Base-by-base conservation (phyloP, 257 asterid genomes). In the Schizonepeta tenuifolia region DNA sequence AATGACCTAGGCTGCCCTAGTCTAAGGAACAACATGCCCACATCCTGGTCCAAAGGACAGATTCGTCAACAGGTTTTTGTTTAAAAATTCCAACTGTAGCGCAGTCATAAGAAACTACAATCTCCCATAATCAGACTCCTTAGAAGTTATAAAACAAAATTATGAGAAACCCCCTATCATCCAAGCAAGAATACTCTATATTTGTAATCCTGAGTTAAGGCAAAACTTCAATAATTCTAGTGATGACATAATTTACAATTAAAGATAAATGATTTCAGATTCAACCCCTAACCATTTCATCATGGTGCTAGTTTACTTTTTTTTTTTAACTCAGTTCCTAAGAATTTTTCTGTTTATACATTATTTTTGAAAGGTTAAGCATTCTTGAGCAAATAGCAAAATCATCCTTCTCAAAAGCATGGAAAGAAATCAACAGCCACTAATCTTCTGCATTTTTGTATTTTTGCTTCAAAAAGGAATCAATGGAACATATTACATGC, bases 381-480 rank as follows among this genome's bases (percentile, higher is more conserved):
- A 62, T 63, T 44, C 14, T 18, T 56, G 35, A 18, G 75, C 40
- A 63, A 21, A 56, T 28, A 47, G 50, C 14, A 43, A 59, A 47
- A 65, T 41, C 51, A 56, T 43, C 70, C 65, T 47, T 44, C 43
- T 20, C 57, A 35, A 40, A 56, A 75, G 49, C 53, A 73, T 46
- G 36, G n/a, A n/a, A n/a, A n/a, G n/a, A n/a, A n/a, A n/a, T n/a
- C n/a, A n/a, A n/a, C 65, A 57, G 53, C 61, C 31, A 35, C 33
- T 43, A 21, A 63, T 8, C 69, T 40, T n/a, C 22, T 21, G 75
- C 38, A 72, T 4, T 1, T 22, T 11, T 35, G 5, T 31, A 4
- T 28, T 68, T 70, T 61, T 53, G 43, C 69, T 65, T 38, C 70
- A 17, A 55, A 9, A 62, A 24, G 64, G 40, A 62, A 63, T 68